Base-by-base conservation (phyloP, 768 basidiomycete genomes). In the Strobilomyces confusus region DNA sequence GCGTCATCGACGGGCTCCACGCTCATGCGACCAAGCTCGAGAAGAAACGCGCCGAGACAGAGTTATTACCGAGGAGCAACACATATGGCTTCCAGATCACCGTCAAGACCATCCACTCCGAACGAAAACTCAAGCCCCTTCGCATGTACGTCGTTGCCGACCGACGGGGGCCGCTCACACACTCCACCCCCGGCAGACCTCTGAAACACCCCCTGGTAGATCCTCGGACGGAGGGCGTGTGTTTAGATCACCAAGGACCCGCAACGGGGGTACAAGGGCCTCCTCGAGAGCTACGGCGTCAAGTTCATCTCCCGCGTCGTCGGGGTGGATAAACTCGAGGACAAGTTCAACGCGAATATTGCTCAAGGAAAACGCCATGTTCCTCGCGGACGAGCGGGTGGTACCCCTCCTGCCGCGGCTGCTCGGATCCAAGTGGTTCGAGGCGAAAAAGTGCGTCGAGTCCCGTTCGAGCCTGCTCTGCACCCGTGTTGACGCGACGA, bases 161-260 rank as follows among this genome's bases (percentile, higher is more conserved):
- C 26, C n/a, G 22, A 26, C 40, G 37, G 30, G 22, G 2, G 12
- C 9, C n/a, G 17, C 60, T 60, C 49, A 54, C 29, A 12, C 25
- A 5, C 29, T 32, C 54, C 13, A 30, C 45, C n/a, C 5, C 14
- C 5, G 11, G 8, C 49, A 69, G 92, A 53, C 85, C 88, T 6
- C 77, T 99, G 42, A 82, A 80, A 36, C 80, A 97, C 66, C 89
- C 89, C 29, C 72, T 92, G 56, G 82, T 91, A 63, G 94, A 91
- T 76, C 95, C 88, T 13, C 83, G 89, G 47, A 83, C 80, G 13
- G 83, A 83, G 6, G 72, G 87, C 11, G 78, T 99, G 47, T 98
- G 95, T 70, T 77, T 99, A n/a, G 47, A 87, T 99, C 70, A 89
- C 89, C 47, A 98, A 98, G 73, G 92, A 95, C 68, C 95, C 95